Base-by-base conservation (phyloP, 1,139 yeast genomes). In the Saccharomyces hybrid region DNA sequence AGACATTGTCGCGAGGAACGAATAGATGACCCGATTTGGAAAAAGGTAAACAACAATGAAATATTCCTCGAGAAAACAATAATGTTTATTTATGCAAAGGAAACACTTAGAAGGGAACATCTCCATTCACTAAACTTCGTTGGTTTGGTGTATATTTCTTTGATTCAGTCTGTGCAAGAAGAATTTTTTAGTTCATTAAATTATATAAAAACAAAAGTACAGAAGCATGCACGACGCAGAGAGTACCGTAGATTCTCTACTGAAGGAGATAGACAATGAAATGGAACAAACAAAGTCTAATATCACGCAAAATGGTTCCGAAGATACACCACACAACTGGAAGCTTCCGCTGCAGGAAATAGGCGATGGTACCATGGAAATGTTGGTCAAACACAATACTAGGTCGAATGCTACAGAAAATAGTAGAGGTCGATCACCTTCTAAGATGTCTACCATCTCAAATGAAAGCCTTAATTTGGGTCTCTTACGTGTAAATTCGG, bases 321-420 rank as follows among this genome's bases (percentile, higher is more conserved):
- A 53, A 13, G 41, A 50, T 26, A 32, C 48, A 30, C 54, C 52
- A 14, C 38, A 41, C 16, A 49, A 41, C 6, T 31, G 47, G 38
- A 49, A 25, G 44, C 44, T 63, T 9, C 65, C 68, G 2, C 48
- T 63, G 44, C 62, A 64, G 14, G 69, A 65, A 16, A 62, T 66
- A 16, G 69, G 69, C 9, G 68, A 65, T 32, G 70, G 65, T 14
- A 67, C 69, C 0, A 65, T 67, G 69, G 69, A 65, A 13, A 58
- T 63, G 63, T 56, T 66, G 26, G 66, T 64, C 1, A 56, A 56
- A 3, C 60, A 64, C 48, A 64, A 66, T 47, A 65, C 68, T 1
- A 52, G 42, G 30, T 38, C 44, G 14, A 38, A 20, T 20, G 23
- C 23, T 20, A 20, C 23, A 20, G 23, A 20, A 20, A 20, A 20